Percentiles rank a stretch among this genome's conserved stretches.
Conservation (phyloP, 805 yeast genomes). For the Saccharomycopsis lassenensis region DNA sequence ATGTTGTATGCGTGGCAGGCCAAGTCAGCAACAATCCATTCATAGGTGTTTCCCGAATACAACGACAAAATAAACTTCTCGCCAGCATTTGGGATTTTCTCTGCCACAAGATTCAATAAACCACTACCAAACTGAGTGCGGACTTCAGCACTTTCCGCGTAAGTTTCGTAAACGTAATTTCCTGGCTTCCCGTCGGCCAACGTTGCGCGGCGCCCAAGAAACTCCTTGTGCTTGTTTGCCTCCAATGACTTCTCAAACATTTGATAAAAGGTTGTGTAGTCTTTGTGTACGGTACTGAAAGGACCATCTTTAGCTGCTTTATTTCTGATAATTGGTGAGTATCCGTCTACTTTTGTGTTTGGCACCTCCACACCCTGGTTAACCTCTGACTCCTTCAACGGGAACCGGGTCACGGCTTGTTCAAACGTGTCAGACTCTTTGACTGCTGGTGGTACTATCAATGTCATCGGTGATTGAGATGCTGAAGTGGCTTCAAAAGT, state of each 20-base stretch:
- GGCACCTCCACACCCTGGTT: slow-evolving; percentile 1
- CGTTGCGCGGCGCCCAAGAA: slow-evolving; percentile 23
- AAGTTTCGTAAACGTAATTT: slow-evolving; percentile 22
- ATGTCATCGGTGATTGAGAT: no score
- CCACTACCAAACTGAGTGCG: slow-evolving; percentile 39
- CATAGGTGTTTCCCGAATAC: slow-evolving; percentile 38
- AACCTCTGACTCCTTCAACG: neutral
- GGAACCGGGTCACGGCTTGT: neutral
- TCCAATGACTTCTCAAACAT: slow-evolving; percentile 24
- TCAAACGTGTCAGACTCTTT: neutral
- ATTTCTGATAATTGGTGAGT: slow-evolving; percentile 43
- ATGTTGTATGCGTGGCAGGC: slow-evolving; percentile 52
- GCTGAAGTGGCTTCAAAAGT: no score
- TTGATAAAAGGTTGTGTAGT: slow-evolving; percentile 26
- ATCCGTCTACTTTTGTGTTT: slow-evolving; percentile 31
- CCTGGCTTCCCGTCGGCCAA: slow-evolving; percentile 6
- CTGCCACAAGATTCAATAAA: slow-evolving; percentile 23
- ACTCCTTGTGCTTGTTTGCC: slow-evolving; percentile 20
- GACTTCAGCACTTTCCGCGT: slow-evolving; percentile 26
- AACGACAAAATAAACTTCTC: slow-evolving; percentile 20
- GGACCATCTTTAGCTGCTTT: slow-evolving; percentile 23
- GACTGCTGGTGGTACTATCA: neutral
- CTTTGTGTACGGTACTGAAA: slow-evolving; percentile 24
- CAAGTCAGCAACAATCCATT: slow-evolving; percentile 62
- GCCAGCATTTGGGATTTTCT: slow-evolving; percentile 18